Evolutionary conservation across 2,329 filamentous ascomycete species (phyloP).

Genomic region (Rasamsonia emersonii): DNA sequence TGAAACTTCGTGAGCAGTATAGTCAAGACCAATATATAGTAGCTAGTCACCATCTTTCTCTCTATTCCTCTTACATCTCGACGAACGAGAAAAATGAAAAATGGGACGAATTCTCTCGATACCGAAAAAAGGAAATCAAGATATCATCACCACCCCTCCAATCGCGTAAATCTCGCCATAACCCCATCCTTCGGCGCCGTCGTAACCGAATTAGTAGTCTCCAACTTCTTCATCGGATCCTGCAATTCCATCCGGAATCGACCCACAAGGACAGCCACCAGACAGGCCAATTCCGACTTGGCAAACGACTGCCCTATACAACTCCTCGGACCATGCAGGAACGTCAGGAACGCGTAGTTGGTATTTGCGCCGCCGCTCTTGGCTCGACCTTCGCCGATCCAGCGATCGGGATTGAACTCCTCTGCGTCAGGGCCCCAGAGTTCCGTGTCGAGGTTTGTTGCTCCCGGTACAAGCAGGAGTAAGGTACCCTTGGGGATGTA

Average conservation of each 20-base stretch:
- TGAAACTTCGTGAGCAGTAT: no score
- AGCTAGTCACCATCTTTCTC: no score
- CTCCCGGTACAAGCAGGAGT: constrained; percentile 56
- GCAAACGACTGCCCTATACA: constrained; percentile 61
- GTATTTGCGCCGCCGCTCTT: constrained; percentile 60
- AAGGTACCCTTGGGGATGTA: constrained; percentile 62
- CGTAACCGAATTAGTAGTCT: no score
- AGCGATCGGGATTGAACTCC: constrained; percentile 74
- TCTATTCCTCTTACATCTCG: no score
- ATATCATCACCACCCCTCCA: no score
- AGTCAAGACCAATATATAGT: no score
- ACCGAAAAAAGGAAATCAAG: no score
- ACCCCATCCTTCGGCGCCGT: no score
- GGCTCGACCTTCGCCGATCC: constrained; percentile 46
- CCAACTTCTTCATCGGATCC: no score
- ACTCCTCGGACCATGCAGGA: constrained; percentile 68
- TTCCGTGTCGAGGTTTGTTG: constrained; percentile 58
- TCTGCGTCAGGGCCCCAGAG: constrained; percentile 71
- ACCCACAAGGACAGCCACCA: constrained; percentile 17
- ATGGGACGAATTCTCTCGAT: no score
- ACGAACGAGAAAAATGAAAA: no score
- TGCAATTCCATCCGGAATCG: constrained; percentile 12
- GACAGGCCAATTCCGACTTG: constrained; percentile 18
- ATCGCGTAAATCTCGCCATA: no score
- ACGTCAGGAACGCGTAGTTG: constrained; percentile 67